A percentile compares a stretch with the other conserved stretches of the same genome.
Conservation (phyloP, 305 asterid genomes). For the Caryopteris hybrid region DNA sequence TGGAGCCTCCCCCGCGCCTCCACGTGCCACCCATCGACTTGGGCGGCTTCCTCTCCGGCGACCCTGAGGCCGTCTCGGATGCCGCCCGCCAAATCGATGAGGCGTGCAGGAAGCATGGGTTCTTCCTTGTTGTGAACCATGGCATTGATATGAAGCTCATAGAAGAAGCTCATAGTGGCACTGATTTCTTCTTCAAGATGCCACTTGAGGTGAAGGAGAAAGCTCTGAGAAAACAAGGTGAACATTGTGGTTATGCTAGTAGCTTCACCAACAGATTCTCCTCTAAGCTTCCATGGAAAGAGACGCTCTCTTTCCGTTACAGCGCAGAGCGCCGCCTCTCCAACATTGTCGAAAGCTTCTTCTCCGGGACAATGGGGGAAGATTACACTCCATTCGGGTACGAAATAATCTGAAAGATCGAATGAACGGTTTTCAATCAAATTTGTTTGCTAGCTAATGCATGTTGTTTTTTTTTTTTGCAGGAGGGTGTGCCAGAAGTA, state of each 20-base stretch:
- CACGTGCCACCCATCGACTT: constrained; percentile 58
- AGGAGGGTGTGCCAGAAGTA: constrained; percentile 60
- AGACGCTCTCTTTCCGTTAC: constrained; percentile 60
- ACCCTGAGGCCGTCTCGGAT: constrained; percentile 28
- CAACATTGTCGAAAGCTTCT: constrained; percentile 28
- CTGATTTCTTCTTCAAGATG: constrained; percentile 38
- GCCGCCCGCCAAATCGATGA: constrained; percentile 32
- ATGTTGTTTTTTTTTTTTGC: background rate
- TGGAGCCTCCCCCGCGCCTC: constrained; percentile 41
- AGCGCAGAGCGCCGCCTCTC: constrained; percentile 29
- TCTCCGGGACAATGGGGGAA: constrained; percentile 50
- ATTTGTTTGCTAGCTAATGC: too few species aligned
- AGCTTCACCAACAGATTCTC: constrained; percentile 71
- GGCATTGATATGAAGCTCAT: constrained; percentile 58
- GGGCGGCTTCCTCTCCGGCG: constrained; percentile 45
- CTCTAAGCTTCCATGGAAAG: constrained; percentile 84
- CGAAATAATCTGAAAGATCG: too few species aligned
- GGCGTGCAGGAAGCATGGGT: constrained; percentile 68
- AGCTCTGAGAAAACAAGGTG: constrained; percentile 51
- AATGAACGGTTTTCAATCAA: too few species aligned
- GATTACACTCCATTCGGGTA: constrained; percentile 55
- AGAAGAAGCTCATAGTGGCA: constrained; percentile 36
- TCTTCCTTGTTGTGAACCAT: constrained; percentile 62
- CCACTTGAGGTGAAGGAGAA: constrained; percentile 50
- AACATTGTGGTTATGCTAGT: constrained; percentile 71